Evolutionary conservation across 352 stramenopile genomes (phyloP).

Genomic region (Globisporangium emineosum): DNA sequence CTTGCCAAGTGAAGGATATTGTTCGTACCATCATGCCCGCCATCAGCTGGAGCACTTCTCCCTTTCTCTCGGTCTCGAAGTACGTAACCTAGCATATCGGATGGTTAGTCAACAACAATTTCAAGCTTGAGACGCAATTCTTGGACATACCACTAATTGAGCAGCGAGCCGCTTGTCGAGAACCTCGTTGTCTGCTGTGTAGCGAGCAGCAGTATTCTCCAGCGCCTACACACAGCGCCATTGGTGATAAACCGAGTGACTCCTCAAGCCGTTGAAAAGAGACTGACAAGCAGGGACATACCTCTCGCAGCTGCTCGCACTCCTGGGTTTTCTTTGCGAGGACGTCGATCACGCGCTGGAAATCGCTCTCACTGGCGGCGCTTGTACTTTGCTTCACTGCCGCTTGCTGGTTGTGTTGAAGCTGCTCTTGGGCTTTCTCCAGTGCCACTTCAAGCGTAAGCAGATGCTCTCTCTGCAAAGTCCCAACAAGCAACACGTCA

Average conservation of each 20-base stretch:
- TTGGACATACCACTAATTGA: slow-evolving; percentile 51
- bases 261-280: background rate
- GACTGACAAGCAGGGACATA: slow-evolving; percentile 8
- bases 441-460: slow-evolving; percentile 45
- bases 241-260: background rate
- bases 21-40: slow-evolving; percentile 61
- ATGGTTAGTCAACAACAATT: background rate
- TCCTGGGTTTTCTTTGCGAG: slow-evolving; percentile 62
- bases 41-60: slow-evolving; percentile 69
- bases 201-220: slow-evolving; percentile 53
- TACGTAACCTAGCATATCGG: slow-evolving; percentile 48
- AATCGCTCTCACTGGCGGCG: slow-evolving; percentile 31
- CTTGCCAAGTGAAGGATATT: background rate
- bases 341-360: slow-evolving; percentile 48
- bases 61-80: slow-evolving; percentile 66
- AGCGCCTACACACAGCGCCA: slow-evolving; percentile 31
- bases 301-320: slow-evolving; percentile 70
- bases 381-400: background rate
- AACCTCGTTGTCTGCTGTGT: slow-evolving; percentile 51
- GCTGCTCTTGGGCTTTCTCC: slow-evolving; percentile 21
- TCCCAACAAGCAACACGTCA: background rate
- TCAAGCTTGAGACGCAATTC: background rate
- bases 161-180: slow-evolving; percentile 70
- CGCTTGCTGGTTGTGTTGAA: slow-evolving; percentile 18
- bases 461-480: slow-evolving; percentile 37